These are phyloP conservation scores for Collybia sp. DNA, from an alignment of 768 basidiomycete species.

Conservation along the genomic window DNA sequence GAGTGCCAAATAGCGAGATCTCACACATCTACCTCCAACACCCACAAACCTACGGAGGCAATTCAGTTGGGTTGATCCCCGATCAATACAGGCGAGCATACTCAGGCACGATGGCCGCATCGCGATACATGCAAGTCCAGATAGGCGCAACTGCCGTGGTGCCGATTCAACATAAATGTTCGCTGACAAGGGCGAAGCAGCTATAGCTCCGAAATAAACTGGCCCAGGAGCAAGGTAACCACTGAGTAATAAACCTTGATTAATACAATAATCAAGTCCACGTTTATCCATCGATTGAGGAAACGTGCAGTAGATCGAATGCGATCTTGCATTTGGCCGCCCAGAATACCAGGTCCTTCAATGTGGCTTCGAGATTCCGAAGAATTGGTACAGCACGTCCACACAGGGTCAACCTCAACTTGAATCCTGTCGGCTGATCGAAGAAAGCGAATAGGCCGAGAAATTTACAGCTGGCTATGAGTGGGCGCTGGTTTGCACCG, in stretches of 20 bases:
- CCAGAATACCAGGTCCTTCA: background rate
- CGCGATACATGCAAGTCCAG: conserved; percentile 9
- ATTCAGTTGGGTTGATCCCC: conserved; percentile 47
- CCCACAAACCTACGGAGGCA: conserved; percentile 22
- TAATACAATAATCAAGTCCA: conserved; percentile 7
- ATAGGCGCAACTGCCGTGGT: conserved; percentile 27
- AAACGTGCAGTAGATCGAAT: conserved; percentile 15
- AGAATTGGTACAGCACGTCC: conserved; percentile 7
- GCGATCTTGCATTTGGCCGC: background rate
- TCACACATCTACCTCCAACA: no score
- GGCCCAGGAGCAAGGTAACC: conserved; percentile 13
- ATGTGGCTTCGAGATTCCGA: conserved; percentile 7
- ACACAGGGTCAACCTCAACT: conserved; percentile 34
- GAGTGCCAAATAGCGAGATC: no score
- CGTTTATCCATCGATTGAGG: conserved; percentile 11
- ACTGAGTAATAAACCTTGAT: conserved; percentile 17
- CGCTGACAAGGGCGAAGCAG: background rate
- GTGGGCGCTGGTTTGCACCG: conserved; percentile 27
- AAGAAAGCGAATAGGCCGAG: conserved; percentile 49
- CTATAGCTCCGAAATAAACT: conserved; percentile 1
- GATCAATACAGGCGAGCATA: conserved; percentile 45
- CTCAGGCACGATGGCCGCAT: conserved; percentile 28
- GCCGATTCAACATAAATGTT: conserved; percentile 11
- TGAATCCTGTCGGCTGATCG: conserved; percentile 35
- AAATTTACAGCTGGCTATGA: conserved; percentile 30